A percentile compares a stretch with the other conserved stretches of the same genome.
Conservation (phyloP, 352 stramenopile species). For the Globisporangium lucens region DNA sequence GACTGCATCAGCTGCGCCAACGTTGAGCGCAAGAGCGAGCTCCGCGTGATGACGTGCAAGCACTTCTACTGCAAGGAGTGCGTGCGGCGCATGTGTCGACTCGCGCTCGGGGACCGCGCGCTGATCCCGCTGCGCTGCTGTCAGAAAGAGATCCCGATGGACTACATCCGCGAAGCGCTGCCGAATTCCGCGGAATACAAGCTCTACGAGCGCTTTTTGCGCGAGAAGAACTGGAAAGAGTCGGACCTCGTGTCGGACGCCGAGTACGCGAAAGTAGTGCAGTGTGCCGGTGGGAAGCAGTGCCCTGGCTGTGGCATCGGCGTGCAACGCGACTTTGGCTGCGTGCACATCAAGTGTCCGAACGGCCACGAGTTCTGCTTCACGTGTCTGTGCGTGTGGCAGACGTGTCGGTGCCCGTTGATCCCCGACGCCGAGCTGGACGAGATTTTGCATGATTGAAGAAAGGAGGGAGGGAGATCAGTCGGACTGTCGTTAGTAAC, state of each 20-base stretch:
- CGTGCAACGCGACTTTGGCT: conserved; percentile 69
- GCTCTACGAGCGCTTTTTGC: conserved; percentile 44
- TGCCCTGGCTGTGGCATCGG: conserved; percentile 73
- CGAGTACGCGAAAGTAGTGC: conserved; percentile 54
- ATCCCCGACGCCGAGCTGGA: conserved; percentile 55
- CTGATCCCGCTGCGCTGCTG: conserved; percentile 72
- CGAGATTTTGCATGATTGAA: conserved; percentile 50
- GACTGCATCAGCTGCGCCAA: conserved; percentile 46
- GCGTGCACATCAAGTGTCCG: conserved; percentile 73
- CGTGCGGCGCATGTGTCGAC: conserved; percentile 51
- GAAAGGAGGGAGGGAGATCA: neutral
- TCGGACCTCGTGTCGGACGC: conserved; percentile 59
- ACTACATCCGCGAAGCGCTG: conserved; percentile 53
- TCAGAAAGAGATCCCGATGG: conserved; percentile 58
- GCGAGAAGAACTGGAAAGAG: conserved; percentile 52
- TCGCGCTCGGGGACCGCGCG: conserved; percentile 54
- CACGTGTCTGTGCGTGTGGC: conserved; percentile 54
- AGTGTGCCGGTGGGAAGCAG: conserved; percentile 51
- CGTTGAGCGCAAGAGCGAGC: conserved; percentile 15
- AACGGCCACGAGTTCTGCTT: conserved; percentile 80
- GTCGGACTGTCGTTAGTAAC: no score
- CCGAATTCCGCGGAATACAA: conserved; percentile 24
- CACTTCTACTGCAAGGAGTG: conserved; percentile 60
- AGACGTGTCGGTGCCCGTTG: conserved; percentile 48
- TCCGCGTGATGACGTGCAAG: conserved; percentile 47